Evolutionary conservation across 352 stramenopile species (phyloP), one percentile per base, ranked within the genome.

Genomic region (Plasmopara halstedii): DNA sequence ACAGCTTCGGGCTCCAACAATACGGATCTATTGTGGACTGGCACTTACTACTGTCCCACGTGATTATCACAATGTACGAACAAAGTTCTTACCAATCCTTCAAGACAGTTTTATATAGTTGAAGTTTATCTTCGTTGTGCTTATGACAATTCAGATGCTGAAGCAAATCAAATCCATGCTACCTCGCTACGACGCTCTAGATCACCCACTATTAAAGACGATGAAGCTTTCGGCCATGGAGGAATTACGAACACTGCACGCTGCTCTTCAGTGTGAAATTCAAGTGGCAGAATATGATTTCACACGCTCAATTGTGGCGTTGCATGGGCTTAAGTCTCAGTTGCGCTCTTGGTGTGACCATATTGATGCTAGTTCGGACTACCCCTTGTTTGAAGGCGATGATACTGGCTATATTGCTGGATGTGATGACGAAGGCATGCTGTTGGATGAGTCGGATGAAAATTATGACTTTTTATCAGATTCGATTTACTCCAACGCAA

Each of bases 331-430:
- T 25, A 91, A 88, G 56, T 54, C 62, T 11, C 64, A 73, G 32
- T 32, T 88, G 17, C 68, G 64, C 7, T 73, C 67, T 6, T 90
- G 78, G 78, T 85, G 75, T 51, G 75, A 90, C 25, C 78, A 90
- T 54, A 88, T 90, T 41, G 78, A 90, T 53, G 64, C 57, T 29
- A 62, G 87, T 29, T 86, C 75, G 6, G 78, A 90, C 25, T 90
- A 90, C 17, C 75, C 75, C 17, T 58, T 88, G 9, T 90, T 84
- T 39, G 75, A 86, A 47, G 73, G 80, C 1, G 66, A 29, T 35
- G 52, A 38, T 3, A 32, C 50, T 5, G 56, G 63, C 26, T 83
- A 78, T 45, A 71, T 72, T 23, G 67, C 78, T n/a, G 61, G 32
- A 33, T 48, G 35, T 15, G 35, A 54, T 6, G 65, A 62, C n/a